Base-by-base conservation (phyloP, 306 rosid genomes). In the Sphenostylis stenocarpa region DNA sequence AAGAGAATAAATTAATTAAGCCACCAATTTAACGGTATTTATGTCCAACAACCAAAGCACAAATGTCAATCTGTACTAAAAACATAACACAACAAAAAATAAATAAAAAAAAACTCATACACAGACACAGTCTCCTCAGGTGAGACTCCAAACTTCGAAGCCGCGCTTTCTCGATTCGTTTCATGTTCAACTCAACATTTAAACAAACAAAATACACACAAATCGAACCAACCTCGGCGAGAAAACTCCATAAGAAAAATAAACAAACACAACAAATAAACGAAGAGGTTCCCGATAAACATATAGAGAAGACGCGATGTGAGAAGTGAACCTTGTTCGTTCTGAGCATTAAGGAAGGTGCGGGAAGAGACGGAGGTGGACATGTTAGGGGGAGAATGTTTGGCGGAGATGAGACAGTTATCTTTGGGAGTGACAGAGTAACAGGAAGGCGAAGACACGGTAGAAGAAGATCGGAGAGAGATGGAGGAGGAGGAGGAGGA, bases 281-380 rank as follows among this genome's bases (percentile, higher is more conserved):
- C 5, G 68, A 48, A 67, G 6, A 47, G 21, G 41, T 13, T 12
- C 0, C 2, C 52, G 49, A 53, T 15, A 47, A 4, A 16, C 13
- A 41, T 41, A 41, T 41, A 11, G 47, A 16, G 52, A 7, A 5
- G 23, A 5, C 14, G 44, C 43, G 15, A 8, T 33, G 67, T 19
- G 57, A 4, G 7, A 72, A 64, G 7, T 13, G 8, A 67, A 86
- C 89, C 89, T 77, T 83, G 81, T 51, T 86, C 89, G 33, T 73
- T 51, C 31, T n/a, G 57, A 62, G 85, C 85, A 34, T 77, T 53
- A 72, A 86, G 89, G 69, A 86, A 83, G 39, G 78, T 83, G 17
- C 85, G 80, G 5, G 87, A 67, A 28, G 84, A 86, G 43, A 76
- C 80, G 13, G 88, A 71, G 13, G 66, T 1, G 3, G 83, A n/a